phyloP scores from a whole-genome alignment of 1,284 basidiomycete species.

The Puccinia polysora region DNA sequence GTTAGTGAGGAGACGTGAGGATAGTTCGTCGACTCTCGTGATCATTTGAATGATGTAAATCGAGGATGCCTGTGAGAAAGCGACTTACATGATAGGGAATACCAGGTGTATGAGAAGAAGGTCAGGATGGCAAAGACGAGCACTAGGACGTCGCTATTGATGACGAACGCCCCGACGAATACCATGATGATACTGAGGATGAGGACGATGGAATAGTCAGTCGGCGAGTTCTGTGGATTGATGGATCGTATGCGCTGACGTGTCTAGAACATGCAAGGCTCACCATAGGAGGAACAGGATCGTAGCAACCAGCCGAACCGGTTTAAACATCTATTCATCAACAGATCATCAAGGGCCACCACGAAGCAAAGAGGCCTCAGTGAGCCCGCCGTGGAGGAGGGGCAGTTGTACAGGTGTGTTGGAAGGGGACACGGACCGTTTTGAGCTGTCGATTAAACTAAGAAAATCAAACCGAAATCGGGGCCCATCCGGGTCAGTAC shows the following conservation, averaged over 20 bases:
- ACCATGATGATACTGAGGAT: conserved; percentile 38
- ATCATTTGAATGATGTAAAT: background rate
- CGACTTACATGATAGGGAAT: conserved; percentile 38
- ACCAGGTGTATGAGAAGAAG: conserved; percentile 43
- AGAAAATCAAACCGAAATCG: background rate
- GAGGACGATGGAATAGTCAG: background rate
- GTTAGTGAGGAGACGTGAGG: background rate
- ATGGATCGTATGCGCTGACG: too few species aligned
- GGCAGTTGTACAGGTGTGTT: too few species aligned
- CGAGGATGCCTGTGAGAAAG: background rate
- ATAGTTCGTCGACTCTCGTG: background rate
- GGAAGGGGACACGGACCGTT: conserved; percentile 58
- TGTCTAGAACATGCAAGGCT: conserved; percentile 46
- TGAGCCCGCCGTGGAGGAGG: too few species aligned
- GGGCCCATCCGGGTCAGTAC: too few species aligned
- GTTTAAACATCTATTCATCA: conserved; percentile 77
- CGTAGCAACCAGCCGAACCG: conserved; percentile 77
- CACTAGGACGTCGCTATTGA: conserved; percentile 32
- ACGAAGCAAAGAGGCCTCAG: too few species aligned
- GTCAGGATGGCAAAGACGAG: conserved; percentile 33
- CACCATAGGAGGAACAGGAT: conserved; percentile 67
- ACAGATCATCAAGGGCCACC: background rate
- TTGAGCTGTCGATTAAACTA: conserved; percentile 74
- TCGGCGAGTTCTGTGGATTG: too few species aligned
- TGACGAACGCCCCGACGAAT: conserved; percentile 29